These are phyloP conservation scores for Xylaria sp. DNA, from an alignment of 2,329 filamentous ascomycete species.

Conservation along the genomic window DNA sequence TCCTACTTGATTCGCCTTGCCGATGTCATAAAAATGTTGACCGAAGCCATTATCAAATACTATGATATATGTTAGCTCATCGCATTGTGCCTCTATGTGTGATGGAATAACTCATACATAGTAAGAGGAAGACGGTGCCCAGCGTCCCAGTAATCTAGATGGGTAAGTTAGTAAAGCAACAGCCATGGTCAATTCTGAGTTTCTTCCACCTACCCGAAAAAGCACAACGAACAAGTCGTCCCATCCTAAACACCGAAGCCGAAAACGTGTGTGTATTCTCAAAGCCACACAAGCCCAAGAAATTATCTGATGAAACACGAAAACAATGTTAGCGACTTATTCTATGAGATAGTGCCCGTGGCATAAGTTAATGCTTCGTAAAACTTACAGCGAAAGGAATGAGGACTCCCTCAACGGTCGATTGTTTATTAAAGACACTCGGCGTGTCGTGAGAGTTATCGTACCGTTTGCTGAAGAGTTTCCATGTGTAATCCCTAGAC, in stretches of 20 bases:
- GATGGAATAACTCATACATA: slow-evolving; percentile 24
- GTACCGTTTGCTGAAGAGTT: slow-evolving; percentile 33
- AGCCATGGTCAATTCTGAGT: no score
- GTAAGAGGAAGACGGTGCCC: slow-evolving; percentile 38
- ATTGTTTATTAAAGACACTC: slow-evolving; percentile 38
- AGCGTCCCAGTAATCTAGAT: slow-evolving; percentile 43
- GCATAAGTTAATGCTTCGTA: background rate
- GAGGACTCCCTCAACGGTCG: slow-evolving; percentile 39
- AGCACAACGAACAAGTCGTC: slow-evolving; percentile 52
- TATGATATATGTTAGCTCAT: slow-evolving; percentile 30
- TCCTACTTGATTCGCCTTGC: slow-evolving; percentile 30
- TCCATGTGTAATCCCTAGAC: slow-evolving; percentile 21
- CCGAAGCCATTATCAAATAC: slow-evolving; percentile 46
- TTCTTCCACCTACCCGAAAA: slow-evolving; percentile 43
- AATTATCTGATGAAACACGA: slow-evolving; percentile 37
- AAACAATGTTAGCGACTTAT: background rate
- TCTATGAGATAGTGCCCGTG: background rate
- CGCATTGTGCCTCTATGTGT: background rate
- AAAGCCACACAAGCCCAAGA: slow-evolving; percentile 46
- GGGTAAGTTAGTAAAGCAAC: no score
- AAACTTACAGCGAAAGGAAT: slow-evolving; percentile 44
- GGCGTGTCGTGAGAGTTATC: slow-evolving; percentile 44
- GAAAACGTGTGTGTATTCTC: slow-evolving; percentile 46
- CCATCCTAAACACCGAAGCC: slow-evolving; percentile 48
- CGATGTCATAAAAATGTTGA: slow-evolving; percentile 44